These are phyloP conservation scores for Dactylonectria estremocensis DNA, from an alignment of 2,329 filamentous ascomycete genomes.

Conservation along the genomic window DNA sequence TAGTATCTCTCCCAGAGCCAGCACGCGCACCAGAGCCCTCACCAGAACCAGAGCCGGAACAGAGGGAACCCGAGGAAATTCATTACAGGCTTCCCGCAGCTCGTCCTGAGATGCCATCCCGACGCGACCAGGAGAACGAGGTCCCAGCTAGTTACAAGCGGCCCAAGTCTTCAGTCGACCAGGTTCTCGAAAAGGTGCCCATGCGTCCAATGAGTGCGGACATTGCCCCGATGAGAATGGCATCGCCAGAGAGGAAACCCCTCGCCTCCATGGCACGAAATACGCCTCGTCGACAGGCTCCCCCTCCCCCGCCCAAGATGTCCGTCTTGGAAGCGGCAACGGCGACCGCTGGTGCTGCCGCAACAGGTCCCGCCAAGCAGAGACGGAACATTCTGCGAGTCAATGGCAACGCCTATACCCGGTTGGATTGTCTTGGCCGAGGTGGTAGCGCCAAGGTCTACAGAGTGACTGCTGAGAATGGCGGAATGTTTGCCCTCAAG, in stretches of 20 bases:
- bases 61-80: slow-evolving; percentile 58
- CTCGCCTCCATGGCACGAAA: slow-evolving; percentile 70
- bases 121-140: slow-evolving; percentile 89
- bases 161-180: slow-evolving; percentile 69
- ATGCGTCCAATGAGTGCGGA: slow-evolving; percentile 66
- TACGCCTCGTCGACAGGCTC: slow-evolving; percentile 84
- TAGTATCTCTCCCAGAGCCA: neutral
- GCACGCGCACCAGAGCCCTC: slow-evolving; percentile 32
- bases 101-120: slow-evolving; percentile 71
- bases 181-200: slow-evolving; percentile 69
- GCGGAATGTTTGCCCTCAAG: slow-evolving; percentile 95
- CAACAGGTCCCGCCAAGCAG: slow-evolving; percentile 79
- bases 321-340: slow-evolving; percentile 94
- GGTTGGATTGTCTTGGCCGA: slow-evolving; percentile 90
- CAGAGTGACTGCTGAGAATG: slow-evolving; percentile 96
- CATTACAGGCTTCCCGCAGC: slow-evolving; percentile 61
- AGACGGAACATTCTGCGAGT: slow-evolving; percentile 88
- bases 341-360: slow-evolving; percentile 83
- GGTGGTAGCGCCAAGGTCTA: slow-evolving; percentile 97
- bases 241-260: slow-evolving; percentile 71
- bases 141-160: slow-evolving; percentile 78
- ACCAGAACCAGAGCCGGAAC: slow-evolving; percentile 36
- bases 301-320: slow-evolving; percentile 94
- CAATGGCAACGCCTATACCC: slow-evolving; percentile 92
- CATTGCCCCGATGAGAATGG: slow-evolving; percentile 54